Conservation (phyloP, 148 eudicot genomes). For the Chenopodium berlandieri region DNA sequence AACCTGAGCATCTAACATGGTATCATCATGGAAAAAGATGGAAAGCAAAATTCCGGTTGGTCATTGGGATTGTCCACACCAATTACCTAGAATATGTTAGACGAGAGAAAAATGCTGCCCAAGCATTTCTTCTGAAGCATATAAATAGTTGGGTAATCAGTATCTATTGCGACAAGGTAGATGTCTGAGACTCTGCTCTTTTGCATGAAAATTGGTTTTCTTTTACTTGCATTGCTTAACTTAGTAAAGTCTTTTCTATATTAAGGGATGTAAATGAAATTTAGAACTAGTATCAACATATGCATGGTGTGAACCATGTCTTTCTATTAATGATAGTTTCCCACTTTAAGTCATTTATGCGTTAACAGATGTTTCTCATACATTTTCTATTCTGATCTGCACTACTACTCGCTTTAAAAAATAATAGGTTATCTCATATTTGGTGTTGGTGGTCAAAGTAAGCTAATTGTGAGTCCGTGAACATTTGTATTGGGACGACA, state of each 20-base stretch:
- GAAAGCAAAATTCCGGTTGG: slow-evolving; percentile 79
- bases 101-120: slow-evolving; percentile 78
- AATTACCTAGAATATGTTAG: slow-evolving; percentile 87
- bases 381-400: background rate
- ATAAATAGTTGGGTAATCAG: slow-evolving; percentile 81
- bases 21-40: slow-evolving; percentile 97
- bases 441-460: background rate
- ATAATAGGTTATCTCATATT: background rate
- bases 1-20: slow-evolving; percentile 99
- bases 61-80: slow-evolving; percentile 88
- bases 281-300: background rate
- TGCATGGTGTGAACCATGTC: background rate
- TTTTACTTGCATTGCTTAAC: background rate
- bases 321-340: too few species aligned
- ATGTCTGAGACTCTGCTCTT: background rate
- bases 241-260: background rate
- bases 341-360: too few species aligned
- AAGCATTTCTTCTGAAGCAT: slow-evolving; percentile 68
- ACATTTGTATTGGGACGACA: too few species aligned
- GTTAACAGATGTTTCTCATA: background rate
- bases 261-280: background rate
- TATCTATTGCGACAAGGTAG: slow-evolving; percentile 93
- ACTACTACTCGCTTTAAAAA: background rate
- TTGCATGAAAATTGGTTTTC: background rate
- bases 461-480: too few species aligned